Evolutionary conservation across 1,284 basidiomycete species (phyloP).

Genomic region (Trichosporon asahii): DNA sequence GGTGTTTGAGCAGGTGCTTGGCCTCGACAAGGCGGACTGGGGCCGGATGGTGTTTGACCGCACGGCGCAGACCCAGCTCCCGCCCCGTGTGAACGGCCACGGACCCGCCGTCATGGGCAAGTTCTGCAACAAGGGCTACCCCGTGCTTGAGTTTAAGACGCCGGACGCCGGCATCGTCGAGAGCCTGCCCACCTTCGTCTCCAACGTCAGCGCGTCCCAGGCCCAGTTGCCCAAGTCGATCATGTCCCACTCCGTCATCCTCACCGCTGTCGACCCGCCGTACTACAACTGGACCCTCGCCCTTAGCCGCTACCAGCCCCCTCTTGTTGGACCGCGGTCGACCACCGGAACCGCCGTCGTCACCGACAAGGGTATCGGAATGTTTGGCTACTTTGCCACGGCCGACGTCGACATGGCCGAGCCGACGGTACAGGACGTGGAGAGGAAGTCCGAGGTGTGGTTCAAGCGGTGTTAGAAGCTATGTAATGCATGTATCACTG

Average conservation of each 20-base stretch:
- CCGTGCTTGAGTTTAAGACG: neutral
- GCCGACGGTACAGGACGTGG: neutral
- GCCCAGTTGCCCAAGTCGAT: slow-evolving; percentile 23
- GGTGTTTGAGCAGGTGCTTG: neutral
- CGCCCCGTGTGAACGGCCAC: neutral
- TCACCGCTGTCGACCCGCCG: slow-evolving; percentile 29
- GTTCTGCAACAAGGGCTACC: neutral
- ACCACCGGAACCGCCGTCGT: slow-evolving; percentile 1
- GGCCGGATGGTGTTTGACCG: neutral
- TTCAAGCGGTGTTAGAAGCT: slow-evolving; percentile 7
- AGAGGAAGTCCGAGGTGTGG: slow-evolving; percentile 13
- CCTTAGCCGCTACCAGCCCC: neutral
- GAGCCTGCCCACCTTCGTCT: neutral
- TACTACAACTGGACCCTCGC: slow-evolving; percentile 5
- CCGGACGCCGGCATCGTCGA: neutral
- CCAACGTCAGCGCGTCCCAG: slow-evolving; percentile 11
- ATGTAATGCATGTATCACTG: neutral
- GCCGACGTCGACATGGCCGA: neutral
- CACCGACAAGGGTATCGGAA: slow-evolving; percentile 17
- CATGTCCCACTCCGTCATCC: slow-evolving; percentile 24
- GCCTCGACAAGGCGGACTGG: neutral
- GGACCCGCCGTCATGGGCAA: neutral
- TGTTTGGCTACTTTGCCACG: slow-evolving; percentile 13
- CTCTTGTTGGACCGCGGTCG: neutral
- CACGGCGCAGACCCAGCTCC: no score